Conservation (phyloP, 2,329 filamentous ascomycete genomes). For the Botrytis byssoidea region DNA sequence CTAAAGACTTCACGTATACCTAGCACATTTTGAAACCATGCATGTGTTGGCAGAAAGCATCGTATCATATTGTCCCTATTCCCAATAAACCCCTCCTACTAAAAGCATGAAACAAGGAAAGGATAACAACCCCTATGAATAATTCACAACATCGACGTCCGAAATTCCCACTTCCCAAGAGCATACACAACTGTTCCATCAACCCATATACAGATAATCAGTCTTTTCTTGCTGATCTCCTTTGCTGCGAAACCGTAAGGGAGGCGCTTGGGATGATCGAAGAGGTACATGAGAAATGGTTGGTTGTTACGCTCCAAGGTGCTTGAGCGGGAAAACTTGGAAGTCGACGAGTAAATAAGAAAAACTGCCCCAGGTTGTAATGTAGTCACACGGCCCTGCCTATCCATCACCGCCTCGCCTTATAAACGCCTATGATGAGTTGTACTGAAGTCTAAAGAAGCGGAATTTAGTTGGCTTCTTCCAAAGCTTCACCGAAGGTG, state of each 20-base stretch:
- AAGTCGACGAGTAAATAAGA: slow-evolving; percentile 11
- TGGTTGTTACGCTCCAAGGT: neutral
- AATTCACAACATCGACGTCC: slow-evolving; percentile 14
- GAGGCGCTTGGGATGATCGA: neutral
- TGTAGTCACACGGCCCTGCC: slow-evolving; percentile 17
- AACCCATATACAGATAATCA: slow-evolving; percentile 1
- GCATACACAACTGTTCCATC: neutral
- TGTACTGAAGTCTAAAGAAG: slow-evolving; percentile 1
- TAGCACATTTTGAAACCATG: slow-evolving; percentile 7
- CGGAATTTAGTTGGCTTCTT: slow-evolving; percentile 19
- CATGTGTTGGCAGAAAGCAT: slow-evolving; percentile 30
- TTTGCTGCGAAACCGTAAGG: neutral
- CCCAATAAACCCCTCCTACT: slow-evolving; percentile 22
- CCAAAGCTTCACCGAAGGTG: slow-evolving; percentile 68
- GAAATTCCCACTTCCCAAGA: neutral
- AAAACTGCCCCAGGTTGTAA: slow-evolving; percentile 23
- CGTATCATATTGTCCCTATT: slow-evolving; percentile 31
- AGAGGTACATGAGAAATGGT: neutral
- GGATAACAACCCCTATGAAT: slow-evolving; percentile 19
- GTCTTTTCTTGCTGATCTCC: neutral
- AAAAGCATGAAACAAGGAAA: slow-evolving; percentile 13
- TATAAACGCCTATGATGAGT: slow-evolving; percentile 18
- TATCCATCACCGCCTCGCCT: slow-evolving; percentile 21
- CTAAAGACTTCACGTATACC: slow-evolving; percentile 12
- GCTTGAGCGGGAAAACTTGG: neutral